These are phyloP conservation scores for Xerophyta viscosa DNA, from an alignment of 106 monocot genomes.

Conservation along the genomic window DNA sequence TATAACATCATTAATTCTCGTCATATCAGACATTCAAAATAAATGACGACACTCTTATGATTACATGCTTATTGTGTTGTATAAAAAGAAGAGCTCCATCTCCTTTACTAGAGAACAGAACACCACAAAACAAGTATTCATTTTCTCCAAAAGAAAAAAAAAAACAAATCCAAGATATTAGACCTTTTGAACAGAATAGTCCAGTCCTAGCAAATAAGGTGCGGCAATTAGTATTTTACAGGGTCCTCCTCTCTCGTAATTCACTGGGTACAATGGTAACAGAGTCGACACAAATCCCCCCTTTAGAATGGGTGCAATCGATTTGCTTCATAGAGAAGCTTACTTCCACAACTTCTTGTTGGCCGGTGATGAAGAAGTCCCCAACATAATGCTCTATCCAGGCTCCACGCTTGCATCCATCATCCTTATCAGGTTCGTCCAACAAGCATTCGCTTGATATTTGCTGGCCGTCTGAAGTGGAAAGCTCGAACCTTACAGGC, in stretches of 20 bases:
- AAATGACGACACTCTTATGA: no score
- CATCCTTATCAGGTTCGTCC: constrained; percentile 27
- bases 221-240: no score
- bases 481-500: constrained; percentile 30
- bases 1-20: no score
- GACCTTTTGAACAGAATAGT: no score
- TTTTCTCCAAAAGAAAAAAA: no score
- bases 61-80: no score
- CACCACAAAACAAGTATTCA: no score
- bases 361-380: constrained; percentile 21
- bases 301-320: constrained; percentile 38
- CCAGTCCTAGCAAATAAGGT: no score
- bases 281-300: constrained; percentile 37
- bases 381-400: constrained; percentile 42
- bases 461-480: constrained; percentile 36
- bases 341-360: constrained; percentile 21
- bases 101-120: no score
- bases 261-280: constrained; percentile 32
- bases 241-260: constrained; percentile 11
- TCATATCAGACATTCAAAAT: no score
- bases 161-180: no score
- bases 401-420: constrained; percentile 20
- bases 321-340: constrained; percentile 48
- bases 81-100: no score
- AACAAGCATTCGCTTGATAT: constrained; percentile 17